Percentiles rank a stretch among this genome's conserved stretches.
These are phyloP conservation scores for Calonectria hongkongensis DNA, from an alignment of 2,329 filamentous ascomycete genomes.

Conservation along the genomic window DNA sequence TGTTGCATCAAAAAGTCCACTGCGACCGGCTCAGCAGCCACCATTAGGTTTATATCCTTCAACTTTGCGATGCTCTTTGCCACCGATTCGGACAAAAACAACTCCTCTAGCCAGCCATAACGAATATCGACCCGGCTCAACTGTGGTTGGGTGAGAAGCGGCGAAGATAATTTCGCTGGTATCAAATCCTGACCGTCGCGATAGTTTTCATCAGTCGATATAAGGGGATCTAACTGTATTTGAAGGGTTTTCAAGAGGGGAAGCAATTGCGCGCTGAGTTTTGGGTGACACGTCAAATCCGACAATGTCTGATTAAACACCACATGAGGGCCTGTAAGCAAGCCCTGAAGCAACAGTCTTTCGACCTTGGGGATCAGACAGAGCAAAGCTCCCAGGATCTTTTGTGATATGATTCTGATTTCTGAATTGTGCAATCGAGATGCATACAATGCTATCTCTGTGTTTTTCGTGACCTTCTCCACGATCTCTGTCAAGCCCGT, in stretches of 20 bases:
- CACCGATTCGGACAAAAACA: background rate
- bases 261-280: background rate
- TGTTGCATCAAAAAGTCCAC: constrained; percentile 4
- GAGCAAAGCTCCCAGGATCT: constrained; percentile 5
- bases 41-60: constrained; percentile 9
- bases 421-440: background rate
- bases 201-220: background rate
- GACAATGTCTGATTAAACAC: constrained; percentile 7
- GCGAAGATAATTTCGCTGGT: constrained; percentile 4
- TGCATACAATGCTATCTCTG: background rate
- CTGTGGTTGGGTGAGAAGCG: constrained; percentile 14
- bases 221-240: constrained; percentile 14
- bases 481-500: constrained; percentile 1
- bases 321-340: background rate
- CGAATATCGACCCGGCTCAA: constrained; percentile 3
- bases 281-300: background rate
- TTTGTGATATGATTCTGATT: background rate
- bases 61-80: background rate
- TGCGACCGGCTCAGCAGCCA: background rate
- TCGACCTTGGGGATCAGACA: background rate
- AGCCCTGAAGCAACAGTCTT: constrained; percentile 8
- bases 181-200: background rate
- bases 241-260: constrained; percentile 4
- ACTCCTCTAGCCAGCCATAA: background rate
- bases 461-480: background rate